Evolutionary conservation across 345 rosid species (phyloP).

Genomic region (Salix arbutifolia): DNA sequence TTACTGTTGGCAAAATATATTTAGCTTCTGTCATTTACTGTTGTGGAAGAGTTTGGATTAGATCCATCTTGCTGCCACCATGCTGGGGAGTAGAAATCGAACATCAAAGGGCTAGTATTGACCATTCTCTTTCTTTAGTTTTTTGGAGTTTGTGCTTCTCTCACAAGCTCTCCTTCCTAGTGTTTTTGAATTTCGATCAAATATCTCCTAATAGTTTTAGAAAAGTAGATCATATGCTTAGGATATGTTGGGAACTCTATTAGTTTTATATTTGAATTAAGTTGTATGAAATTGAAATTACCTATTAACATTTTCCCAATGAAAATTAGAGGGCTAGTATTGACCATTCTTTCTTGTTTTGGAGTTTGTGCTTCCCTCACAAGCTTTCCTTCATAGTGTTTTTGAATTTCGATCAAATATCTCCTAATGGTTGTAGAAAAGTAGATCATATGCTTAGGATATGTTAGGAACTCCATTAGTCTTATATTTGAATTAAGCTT

Average conservation of each 20-base stretch:
- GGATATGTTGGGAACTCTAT: not conserved
- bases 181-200: not conserved
- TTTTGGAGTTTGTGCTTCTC: not conserved
- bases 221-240: no score
- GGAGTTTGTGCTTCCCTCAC: not conserved
- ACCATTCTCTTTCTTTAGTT: not conserved
- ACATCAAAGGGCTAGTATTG: not conserved
- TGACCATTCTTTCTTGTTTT: not conserved
- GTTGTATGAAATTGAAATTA: no score
- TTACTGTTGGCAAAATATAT: not conserved
- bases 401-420: not conserved
- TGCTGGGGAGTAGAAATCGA: not conserved
- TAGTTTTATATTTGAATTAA: no score
- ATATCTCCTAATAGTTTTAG: not conserved
- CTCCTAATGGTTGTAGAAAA: not conserved
- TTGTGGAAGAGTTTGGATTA: not conserved
- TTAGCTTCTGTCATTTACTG: not conserved
- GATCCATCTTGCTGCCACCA: not conserved
- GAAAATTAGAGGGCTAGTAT: no score
- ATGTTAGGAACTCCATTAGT: not conserved
- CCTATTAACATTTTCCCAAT: no score
- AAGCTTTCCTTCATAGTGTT: not conserved
- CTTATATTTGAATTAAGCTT: not conserved
- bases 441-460: not conserved
- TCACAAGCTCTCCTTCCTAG: not conserved